Evolutionary conservation across 2,329 filamentous ascomycete species (phyloP), one percentile per base, ranked within the genome.

Genomic region (Fusarium albidum): DNA sequence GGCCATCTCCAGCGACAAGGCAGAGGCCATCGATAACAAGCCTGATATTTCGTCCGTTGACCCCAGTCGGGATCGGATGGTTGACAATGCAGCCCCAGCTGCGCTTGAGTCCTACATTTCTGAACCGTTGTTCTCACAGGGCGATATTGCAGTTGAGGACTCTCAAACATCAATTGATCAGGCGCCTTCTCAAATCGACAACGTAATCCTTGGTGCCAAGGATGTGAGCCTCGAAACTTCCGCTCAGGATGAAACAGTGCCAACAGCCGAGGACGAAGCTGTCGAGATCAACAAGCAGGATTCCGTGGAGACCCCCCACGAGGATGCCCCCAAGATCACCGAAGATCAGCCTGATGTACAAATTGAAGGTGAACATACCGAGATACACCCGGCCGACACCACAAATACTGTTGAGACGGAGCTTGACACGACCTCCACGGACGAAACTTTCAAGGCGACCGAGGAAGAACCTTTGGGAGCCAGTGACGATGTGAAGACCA

Each of bases 51-150:
- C 39, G 12, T 15, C 34, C 33, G 15, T 13, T 3, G 44, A 42
- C 15, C 17, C n/a, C 12, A 39, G 49, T 4, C 38, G 18, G 18
- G 49, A 46, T 17, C 42, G 15, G 13, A 21, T 45, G 10, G 45
- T n/a, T 14, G 61, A 54, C 11, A 39, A 28, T 15, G 17, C 42
- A 8, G 32, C 17, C 9, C 44, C 34, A 6, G 38, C 39, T 15
- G 44, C 52, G 26, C 52, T 69, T 4, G 55, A 68, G 28, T 56
- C 64, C 9, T 51, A 64, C 10, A 27, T 67, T 13, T 72, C 71
- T 11, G 70, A 72, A 50, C 66, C 67, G 9, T 55, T 73, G 9
- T 72, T 72, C 35, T 67, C 69, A 6, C 71, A 74, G 44, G 66
- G 55, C n/a, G 66, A 70, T 18, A 40, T 34, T 13, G 59, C 64